These are phyloP conservation scores for Botrytis deweyae DNA, from an alignment of 2,329 filamentous ascomycete genomes.

Conservation along the genomic window DNA sequence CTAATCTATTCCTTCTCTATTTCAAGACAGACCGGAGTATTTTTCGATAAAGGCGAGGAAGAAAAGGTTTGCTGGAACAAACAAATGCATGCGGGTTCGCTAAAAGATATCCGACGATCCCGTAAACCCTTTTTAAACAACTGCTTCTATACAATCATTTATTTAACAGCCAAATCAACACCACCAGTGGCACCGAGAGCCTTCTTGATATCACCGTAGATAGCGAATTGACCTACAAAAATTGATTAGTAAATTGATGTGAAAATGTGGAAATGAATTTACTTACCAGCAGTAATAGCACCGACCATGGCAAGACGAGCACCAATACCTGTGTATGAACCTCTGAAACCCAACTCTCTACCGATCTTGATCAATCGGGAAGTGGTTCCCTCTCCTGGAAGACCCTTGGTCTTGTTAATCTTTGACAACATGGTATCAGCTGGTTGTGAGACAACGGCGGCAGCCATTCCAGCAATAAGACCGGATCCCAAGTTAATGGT, in stretches of 20 bases:
- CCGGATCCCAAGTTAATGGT: conserved; percentile 76
- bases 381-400: conserved; percentile 79
- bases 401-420: conserved; percentile 93
- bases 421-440: conserved; percentile 93
- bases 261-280: neutral
- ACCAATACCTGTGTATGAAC: conserved; percentile 78
- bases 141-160: conserved; percentile 30
- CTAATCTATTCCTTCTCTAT: conserved; percentile 16
- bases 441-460: conserved; percentile 82
- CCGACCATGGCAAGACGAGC: conserved; percentile 49
- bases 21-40: conserved; percentile 2
- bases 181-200: conserved; percentile 69
- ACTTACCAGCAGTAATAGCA: conserved; percentile 21
- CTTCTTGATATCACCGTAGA: conserved; percentile 78
- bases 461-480: conserved; percentile 80
- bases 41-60: neutral
- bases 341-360: conserved; percentile 77
- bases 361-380: conserved; percentile 83
- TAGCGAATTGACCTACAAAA: conserved; percentile 75
- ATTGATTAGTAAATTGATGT: neutral
- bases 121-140: conserved; percentile 22
- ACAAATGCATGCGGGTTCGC: conserved; percentile 15
- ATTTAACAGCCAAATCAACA: conserved; percentile 61
- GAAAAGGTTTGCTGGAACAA: conserved; percentile 6
- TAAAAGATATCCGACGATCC: conserved; percentile 13